Percentiles rank a stretch among this genome's conserved stretches.
Conservation (phyloP, 331 rosid genomes). For the Prunus yedoensis region DNA sequence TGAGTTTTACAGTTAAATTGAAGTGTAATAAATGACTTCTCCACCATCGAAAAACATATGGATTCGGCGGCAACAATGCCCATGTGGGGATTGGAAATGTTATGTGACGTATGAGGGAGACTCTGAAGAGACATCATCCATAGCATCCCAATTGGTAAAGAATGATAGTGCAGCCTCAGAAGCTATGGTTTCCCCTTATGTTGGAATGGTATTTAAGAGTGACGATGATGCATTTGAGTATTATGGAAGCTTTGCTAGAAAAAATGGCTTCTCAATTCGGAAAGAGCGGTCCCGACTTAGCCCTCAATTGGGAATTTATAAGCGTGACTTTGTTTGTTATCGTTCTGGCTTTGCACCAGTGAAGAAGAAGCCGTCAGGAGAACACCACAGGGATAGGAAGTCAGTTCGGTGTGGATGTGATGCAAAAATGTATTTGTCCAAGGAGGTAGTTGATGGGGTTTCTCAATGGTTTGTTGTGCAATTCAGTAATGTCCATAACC, state of each 20-base stretch:
- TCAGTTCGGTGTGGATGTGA: slow-evolving; percentile 95
- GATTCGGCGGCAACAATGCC: slow-evolving; percentile 91
- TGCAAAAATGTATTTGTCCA: slow-evolving; percentile 89
- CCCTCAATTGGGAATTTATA: slow-evolving; percentile 87
- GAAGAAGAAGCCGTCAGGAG: slow-evolving; percentile 72
- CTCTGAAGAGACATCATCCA: slow-evolving; percentile 54
- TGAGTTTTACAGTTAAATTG: neutral
- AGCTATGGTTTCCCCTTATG: slow-evolving; percentile 81
- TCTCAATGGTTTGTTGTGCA: slow-evolving; percentile 91
- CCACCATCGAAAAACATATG: slow-evolving; percentile 67
- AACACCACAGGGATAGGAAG: slow-evolving; percentile 87
- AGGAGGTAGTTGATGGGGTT: slow-evolving; percentile 82
- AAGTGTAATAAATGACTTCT: slow-evolving; percentile 44
- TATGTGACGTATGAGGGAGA: slow-evolving; percentile 69
- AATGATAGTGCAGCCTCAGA: slow-evolving; percentile 42
- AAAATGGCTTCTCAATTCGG: slow-evolving; percentile 84
- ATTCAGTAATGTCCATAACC: slow-evolving; percentile 89
- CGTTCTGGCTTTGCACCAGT: slow-evolving; percentile 87
- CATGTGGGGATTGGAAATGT: slow-evolving; percentile 99
- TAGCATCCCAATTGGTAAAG: slow-evolving; percentile 54
- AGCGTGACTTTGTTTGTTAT: slow-evolving; percentile 93
- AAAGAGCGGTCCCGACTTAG: slow-evolving; percentile 90
- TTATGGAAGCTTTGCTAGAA: slow-evolving; percentile 83
- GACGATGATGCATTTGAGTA: slow-evolving; percentile 91
- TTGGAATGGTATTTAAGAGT: slow-evolving; percentile 86